Conservation (phyloP, 352 stramenopile species). For the Elongisporangium senticosum region DNA sequence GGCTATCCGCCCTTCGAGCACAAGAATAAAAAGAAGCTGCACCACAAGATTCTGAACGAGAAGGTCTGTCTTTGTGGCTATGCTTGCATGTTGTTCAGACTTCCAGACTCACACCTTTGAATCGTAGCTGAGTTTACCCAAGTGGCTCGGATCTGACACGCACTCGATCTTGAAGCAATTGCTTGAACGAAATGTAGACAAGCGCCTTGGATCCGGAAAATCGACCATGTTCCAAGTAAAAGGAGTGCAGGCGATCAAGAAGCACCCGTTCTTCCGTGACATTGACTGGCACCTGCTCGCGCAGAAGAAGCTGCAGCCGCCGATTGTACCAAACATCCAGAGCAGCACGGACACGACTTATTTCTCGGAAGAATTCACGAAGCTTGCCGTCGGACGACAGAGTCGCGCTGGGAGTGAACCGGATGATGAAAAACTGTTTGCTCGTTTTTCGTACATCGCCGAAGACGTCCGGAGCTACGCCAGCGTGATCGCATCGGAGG, state of each 20-base stretch:
- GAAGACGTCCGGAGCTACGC: conserved; percentile 54
- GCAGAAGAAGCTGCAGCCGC: conserved; percentile 86
- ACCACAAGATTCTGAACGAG: conserved; percentile 84
- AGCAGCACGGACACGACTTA: conserved; percentile 89
- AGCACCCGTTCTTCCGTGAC: conserved; percentile 91
- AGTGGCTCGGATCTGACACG: conserved; percentile 78
- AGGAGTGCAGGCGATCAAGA: conserved; percentile 95
- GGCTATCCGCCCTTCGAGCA: conserved; percentile 76
- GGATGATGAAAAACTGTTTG: conserved; percentile 54
- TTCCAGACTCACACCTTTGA: not conserved
- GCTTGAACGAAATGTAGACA: conserved; percentile 94
- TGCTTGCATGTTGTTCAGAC: not conserved
- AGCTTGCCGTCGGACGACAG: conserved; percentile 43
- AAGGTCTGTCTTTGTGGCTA: conserved; percentile 32
- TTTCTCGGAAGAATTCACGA: conserved; percentile 92
- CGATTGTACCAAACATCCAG: conserved; percentile 84
- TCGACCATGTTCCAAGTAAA: conserved; percentile 98
- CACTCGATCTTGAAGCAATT: conserved; percentile 96
- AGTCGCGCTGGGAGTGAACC: conserved; percentile 35
- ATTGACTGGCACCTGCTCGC: conserved; percentile 94
- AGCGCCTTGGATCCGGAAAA: conserved; percentile 91
- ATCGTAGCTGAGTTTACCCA: conserved; percentile 53
- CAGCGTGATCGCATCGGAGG: conserved; percentile 24
- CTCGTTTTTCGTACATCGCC: conserved; percentile 69
- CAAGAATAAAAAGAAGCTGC: conserved; percentile 84